These are phyloP conservation scores for Camellia lanceoleosa DNA, from an alignment of 148 eudicot genomes.

Conservation along the genomic window DNA sequence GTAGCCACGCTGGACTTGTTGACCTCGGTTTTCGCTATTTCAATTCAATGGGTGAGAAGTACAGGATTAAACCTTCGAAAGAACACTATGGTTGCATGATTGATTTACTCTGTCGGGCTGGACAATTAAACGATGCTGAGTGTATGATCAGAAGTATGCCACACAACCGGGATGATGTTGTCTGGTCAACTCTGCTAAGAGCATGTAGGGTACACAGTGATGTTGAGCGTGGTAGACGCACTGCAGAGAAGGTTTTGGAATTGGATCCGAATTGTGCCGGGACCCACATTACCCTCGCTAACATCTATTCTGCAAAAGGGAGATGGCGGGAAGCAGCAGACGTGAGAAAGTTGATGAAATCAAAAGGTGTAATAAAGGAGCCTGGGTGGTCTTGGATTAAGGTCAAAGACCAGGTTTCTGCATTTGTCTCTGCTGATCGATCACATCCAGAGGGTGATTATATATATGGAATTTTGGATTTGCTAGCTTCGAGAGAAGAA, in stretches of 20 bases:
- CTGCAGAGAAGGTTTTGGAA: slow-evolving; percentile 61
- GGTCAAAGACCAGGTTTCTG: slow-evolving; percentile 57
- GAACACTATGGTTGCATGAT: slow-evolving; percentile 94
- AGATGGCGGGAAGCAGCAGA: slow-evolving; percentile 80
- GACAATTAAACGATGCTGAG: slow-evolving; percentile 70
- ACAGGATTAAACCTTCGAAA: slow-evolving; percentile 55
- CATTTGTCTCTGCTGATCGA: slow-evolving; percentile 74
- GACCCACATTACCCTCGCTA: slow-evolving; percentile 71
- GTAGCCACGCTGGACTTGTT: slow-evolving; percentile 84
- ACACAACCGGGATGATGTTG: slow-evolving; percentile 61
- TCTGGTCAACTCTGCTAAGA: slow-evolving; percentile 81
- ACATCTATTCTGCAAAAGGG: slow-evolving; percentile 67
- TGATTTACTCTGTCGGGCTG: slow-evolving; percentile 84
- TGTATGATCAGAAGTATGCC: slow-evolving; percentile 75
- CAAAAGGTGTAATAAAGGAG: slow-evolving; percentile 76
- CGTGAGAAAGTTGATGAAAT: slow-evolving; percentile 67
- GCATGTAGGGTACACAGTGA: slow-evolving; percentile 72
- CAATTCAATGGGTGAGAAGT: slow-evolving; percentile 45
- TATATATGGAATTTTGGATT: slow-evolving; percentile 49
- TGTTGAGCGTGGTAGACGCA: slow-evolving; percentile 56
- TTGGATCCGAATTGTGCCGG: slow-evolving; percentile 68
- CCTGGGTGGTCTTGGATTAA: slow-evolving; percentile 94
- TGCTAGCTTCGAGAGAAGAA: slow-evolving; percentile 46
- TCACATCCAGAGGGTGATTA: slow-evolving; percentile 51
- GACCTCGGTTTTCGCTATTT: slow-evolving; percentile 68